phyloP scores from a whole-genome alignment of 2,329 filamentous ascomycete species.

The Fusarium circinatum region DNA sequence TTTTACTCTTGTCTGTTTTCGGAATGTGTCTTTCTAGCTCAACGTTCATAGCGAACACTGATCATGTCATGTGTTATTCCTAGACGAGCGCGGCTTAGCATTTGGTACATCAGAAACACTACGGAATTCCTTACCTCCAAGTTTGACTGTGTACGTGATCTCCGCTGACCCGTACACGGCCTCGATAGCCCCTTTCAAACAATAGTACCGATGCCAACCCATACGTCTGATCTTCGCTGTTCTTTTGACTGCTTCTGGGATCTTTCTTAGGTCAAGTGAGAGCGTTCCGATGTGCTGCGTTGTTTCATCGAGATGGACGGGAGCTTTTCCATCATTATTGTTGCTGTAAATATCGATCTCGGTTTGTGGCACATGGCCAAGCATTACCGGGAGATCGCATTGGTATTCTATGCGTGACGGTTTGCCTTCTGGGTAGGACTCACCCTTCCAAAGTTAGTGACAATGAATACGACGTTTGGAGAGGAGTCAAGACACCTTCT shows the following conservation, averaged over 20 bases:
- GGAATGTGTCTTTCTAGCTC: background rate
- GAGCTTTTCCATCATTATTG: slow-evolving; percentile 46
- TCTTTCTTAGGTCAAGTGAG: slow-evolving; percentile 50
- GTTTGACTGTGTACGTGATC: slow-evolving; percentile 51
- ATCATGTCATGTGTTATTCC: slow-evolving; percentile 52
- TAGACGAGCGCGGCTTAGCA: slow-evolving; percentile 31
- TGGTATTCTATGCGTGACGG: slow-evolving; percentile 52
- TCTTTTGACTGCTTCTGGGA: slow-evolving; percentile 46
- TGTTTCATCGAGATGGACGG: slow-evolving; percentile 45
- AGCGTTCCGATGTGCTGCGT: slow-evolving; percentile 49
- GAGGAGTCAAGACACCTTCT: slow-evolving; percentile 45
- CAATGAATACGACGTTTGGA: background rate
- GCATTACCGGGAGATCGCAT: slow-evolving; percentile 51
- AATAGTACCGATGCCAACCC: slow-evolving; percentile 52
- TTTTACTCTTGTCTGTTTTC: background rate
- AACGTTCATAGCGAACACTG: slow-evolving; percentile 49
- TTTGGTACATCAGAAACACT: background rate
- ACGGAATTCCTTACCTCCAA: slow-evolving; percentile 46
- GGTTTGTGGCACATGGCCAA: slow-evolving; percentile 50
- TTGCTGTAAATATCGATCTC: slow-evolving; percentile 53
- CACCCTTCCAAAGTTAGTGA: slow-evolving; percentile 44
- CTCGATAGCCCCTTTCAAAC: slow-evolving; percentile 50
- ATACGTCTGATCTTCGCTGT: slow-evolving; percentile 48
- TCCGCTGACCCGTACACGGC: slow-evolving; percentile 53
- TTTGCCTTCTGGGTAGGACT: slow-evolving; percentile 51